Percentiles rank a stretch among this genome's conserved stretches.
These are phyloP conservation scores for Citrullus amarus DNA, from an alignment of 306 rosid genomes.

Conservation along the genomic window DNA sequence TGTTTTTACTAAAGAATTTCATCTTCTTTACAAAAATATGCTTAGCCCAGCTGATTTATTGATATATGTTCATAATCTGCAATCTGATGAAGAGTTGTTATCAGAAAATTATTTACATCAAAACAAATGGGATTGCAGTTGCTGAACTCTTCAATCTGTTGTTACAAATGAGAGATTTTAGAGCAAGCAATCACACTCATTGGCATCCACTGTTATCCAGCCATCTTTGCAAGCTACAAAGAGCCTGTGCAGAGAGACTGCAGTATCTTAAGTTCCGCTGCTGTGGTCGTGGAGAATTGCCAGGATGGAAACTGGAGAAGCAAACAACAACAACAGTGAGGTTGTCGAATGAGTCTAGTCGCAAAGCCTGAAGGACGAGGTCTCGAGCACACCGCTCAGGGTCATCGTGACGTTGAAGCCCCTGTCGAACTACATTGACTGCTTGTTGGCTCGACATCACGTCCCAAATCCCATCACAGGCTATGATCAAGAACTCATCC, in stretches of 20 bases:
- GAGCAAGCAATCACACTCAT: not conserved
- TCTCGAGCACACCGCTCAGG: constrained; percentile 78
- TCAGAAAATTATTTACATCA: constrained; percentile 8
- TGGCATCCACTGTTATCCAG: constrained; percentile 37
- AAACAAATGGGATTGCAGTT: not conserved
- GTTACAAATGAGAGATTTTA: constrained; percentile 1
- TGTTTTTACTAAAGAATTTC: not conserved
- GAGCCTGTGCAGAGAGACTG: constrained; percentile 83
- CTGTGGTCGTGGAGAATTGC: constrained; percentile 38
- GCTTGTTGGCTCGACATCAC: constrained; percentile 88
- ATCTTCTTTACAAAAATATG: not conserved
- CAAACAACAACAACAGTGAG: constrained; percentile 74
- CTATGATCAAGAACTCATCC: constrained; percentile 93
- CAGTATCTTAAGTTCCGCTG: constrained; percentile 61
- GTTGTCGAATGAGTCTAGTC: constrained; percentile 67
- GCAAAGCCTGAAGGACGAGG: constrained; percentile 72
- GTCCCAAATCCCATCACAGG: constrained; percentile 97
- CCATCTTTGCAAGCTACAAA: constrained; percentile 71
- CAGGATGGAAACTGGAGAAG: constrained; percentile 40
- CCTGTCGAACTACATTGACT: constrained; percentile 60
- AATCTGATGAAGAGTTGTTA: not conserved
- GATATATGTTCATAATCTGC: not conserved
- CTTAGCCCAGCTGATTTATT: not conserved
- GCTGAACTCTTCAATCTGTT: not conserved
- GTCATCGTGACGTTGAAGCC: constrained; percentile 66